These are phyloP conservation scores for Delonix regia DNA, from an alignment of 306 rosid genomes.

Conservation along the genomic window DNA sequence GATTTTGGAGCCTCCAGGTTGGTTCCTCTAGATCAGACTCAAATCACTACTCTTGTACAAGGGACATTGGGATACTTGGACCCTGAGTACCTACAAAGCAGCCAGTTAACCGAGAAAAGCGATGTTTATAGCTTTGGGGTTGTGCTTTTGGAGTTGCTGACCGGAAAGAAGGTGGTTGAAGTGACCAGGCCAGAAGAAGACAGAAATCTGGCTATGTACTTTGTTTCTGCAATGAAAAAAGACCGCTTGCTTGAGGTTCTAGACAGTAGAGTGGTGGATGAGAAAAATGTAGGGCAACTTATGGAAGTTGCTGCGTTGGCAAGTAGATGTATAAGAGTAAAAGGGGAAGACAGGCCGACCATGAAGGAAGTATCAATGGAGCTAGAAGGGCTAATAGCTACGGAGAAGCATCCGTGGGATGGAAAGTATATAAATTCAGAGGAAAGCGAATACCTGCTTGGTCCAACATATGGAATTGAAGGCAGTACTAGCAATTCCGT, in stretches of 20 bases:
- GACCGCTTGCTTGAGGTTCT: constrained; percentile 31
- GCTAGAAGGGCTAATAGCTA: constrained; percentile 37
- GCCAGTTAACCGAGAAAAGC: constrained; percentile 13
- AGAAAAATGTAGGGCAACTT: constrained; percentile 21
- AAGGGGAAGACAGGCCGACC: constrained; percentile 45
- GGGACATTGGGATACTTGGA: constrained; percentile 2
- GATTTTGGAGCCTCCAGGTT: constrained; percentile 28
- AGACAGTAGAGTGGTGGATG: constrained; percentile 27
- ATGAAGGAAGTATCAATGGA: constrained; percentile 47
- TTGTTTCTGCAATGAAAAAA: constrained; percentile 39
- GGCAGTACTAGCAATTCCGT: constrained; percentile 1
- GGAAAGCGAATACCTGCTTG: constrained; percentile 13
- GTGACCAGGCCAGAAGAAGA: constrained; percentile 9
- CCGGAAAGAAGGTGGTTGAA: background rate
- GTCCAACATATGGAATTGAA: background rate
- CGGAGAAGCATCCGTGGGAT: constrained; percentile 21
- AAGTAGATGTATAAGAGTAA: constrained; percentile 26
- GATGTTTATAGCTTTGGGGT: constrained; percentile 21
- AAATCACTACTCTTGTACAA: background rate
- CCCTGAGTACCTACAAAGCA: constrained; percentile 7
- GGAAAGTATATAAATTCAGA: background rate
- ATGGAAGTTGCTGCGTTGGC: constrained; percentile 37
- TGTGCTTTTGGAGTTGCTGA: constrained; percentile 3
- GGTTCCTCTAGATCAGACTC: background rate
- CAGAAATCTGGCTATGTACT: constrained; percentile 2